Percentiles rank a stretch among this genome's conserved stretches.
phyloP scores from a whole-genome alignment of 1,139 yeast species.

The Chernovozyma sophiae-reginae region DNA sequence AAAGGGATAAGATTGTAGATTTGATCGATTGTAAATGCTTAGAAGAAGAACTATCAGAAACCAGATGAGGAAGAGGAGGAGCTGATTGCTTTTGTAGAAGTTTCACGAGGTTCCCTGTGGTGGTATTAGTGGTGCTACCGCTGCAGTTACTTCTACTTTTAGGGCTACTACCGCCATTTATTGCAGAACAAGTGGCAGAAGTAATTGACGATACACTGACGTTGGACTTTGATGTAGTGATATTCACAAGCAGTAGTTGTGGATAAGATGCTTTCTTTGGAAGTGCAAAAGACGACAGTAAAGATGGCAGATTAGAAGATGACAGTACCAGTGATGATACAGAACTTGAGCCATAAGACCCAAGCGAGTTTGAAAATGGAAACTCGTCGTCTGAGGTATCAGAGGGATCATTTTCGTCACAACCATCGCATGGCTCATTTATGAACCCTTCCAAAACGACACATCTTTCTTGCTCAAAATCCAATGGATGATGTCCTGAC shows the following conservation, averaged over 20 bases:
- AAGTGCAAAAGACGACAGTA: constrained; percentile 1
- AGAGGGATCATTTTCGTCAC: not conserved
- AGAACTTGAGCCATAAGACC: constrained; percentile 3
- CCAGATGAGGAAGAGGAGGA: not conserved
- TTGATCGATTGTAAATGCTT: not conserved
- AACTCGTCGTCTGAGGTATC: constrained; percentile 2
- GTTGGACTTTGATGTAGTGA: not conserved
- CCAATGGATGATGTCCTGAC: constrained; percentile 2
- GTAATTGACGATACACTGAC: not conserved
- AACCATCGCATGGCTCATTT: not conserved
- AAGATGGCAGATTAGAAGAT: not conserved
- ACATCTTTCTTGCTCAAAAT: not conserved
- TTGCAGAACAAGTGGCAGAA: not conserved
- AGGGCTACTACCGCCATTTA: not conserved
- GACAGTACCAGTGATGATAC: constrained; percentile 3
- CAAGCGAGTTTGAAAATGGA: constrained; percentile 2
- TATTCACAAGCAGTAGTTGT: constrained; percentile 2
- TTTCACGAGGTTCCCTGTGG: not conserved
- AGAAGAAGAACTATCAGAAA: not conserved
- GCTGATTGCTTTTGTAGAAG: not conserved
- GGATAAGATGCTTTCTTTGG: constrained; percentile 1
- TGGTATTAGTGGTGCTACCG: too few relatives aligned
- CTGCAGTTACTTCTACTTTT: not conserved
- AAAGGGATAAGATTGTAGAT: not conserved
- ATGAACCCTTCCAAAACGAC: not conserved